Evolutionary conservation across 495 filamentous ascomycete genomes (phyloP).

Genomic region (Neohortaea acidophila): DNA sequence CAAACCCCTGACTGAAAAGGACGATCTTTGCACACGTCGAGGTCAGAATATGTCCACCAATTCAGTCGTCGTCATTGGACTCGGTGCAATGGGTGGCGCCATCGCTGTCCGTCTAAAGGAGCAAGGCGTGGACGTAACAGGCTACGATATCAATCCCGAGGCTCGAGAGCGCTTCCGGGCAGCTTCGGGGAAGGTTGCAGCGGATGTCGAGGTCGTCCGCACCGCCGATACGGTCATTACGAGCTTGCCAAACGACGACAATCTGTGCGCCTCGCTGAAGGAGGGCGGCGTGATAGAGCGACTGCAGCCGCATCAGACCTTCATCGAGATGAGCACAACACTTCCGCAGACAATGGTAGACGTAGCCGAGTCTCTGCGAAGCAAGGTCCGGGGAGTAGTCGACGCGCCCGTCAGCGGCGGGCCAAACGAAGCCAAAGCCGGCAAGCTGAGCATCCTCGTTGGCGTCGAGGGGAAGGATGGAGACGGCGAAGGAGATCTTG

Average conservation of each 20-base stretch:
- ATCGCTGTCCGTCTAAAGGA: background rate
- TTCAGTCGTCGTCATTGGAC: slow-evolving; percentile 8
- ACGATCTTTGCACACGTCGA: too few relatives aligned
- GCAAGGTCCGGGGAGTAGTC: background rate
- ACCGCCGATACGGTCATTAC: background rate
- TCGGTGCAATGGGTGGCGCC: background rate
- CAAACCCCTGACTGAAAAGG: too few relatives aligned
- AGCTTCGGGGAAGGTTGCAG: background rate
- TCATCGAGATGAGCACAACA: background rate
- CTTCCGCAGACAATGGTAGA: background rate
- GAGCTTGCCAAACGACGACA: background rate
- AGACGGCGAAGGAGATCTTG: too few relatives aligned
- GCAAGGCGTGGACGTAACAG: background rate
- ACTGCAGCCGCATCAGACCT: background rate
- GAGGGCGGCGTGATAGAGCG: background rate
- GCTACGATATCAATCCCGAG: background rate
- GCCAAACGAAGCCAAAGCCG: background rate
- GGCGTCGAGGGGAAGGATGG: background rate
- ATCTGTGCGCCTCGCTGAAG: background rate
- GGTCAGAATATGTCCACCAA: too few relatives aligned
- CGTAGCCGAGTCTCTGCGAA: background rate
- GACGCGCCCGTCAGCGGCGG: background rate
- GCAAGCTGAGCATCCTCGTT: background rate
- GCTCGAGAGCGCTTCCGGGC: background rate
- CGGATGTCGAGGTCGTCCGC: background rate